Conservation (phyloP, 768 basidiomycete species). For the Gautieria morchelliformis region DNA sequence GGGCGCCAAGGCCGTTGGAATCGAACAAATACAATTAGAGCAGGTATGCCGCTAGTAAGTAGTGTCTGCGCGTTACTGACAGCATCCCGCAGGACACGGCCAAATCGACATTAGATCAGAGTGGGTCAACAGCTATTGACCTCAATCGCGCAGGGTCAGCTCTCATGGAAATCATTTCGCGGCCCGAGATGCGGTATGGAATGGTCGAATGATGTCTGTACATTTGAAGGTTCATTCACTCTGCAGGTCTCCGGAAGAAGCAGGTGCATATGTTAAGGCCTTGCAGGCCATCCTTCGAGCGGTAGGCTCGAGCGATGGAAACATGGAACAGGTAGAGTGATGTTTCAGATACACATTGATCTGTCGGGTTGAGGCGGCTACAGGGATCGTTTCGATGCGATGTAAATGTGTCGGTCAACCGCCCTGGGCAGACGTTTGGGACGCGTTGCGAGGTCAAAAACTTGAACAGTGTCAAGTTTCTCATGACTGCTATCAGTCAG, state of each 20-base stretch:
- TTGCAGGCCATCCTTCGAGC: conserved; percentile 75
- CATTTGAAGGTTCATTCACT: background rate
- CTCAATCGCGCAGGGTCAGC: conserved; percentile 85
- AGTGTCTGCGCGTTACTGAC: background rate
- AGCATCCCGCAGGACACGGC: conserved; percentile 64
- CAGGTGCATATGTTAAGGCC: conserved; percentile 73
- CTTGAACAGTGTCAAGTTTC: conserved; percentile 81
- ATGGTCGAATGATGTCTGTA: background rate
- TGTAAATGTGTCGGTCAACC: conserved; percentile 88
- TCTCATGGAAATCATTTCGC: conserved; percentile 93
- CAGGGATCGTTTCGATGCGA: conserved; percentile 94
- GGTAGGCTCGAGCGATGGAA: conserved; percentile 84
- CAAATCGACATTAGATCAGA: conserved; percentile 61
- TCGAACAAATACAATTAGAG: conserved; percentile 92
- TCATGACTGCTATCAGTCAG: conserved; percentile 77
- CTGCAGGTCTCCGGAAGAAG: conserved; percentile 73
- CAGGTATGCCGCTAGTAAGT: conserved; percentile 46
- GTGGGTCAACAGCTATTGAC: conserved; percentile 56
- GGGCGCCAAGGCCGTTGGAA: conserved; percentile 51
- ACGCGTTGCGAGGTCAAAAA: conserved; percentile 97
- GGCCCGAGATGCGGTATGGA: conserved; percentile 71
- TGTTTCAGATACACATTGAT: background rate
- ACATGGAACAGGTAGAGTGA: conserved; percentile 85
- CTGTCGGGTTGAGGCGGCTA: background rate
- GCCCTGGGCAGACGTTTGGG: conserved; percentile 44